Evolutionary conservation across 345 rosid species (phyloP), one percentile per base, ranked within the genome.

Genomic region (Boechera retrofracta): DNA sequence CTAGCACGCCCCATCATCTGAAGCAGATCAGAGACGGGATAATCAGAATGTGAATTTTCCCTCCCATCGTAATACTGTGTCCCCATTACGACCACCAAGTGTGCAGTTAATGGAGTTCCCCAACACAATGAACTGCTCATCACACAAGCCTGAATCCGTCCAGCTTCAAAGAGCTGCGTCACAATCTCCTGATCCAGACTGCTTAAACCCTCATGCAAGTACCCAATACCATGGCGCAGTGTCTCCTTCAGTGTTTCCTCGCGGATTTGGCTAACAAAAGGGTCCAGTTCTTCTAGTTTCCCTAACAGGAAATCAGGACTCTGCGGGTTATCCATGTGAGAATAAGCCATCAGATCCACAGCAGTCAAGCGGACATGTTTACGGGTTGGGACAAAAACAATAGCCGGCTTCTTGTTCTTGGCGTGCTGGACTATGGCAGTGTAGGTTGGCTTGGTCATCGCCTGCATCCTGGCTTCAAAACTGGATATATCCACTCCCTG

Each of bases 1-100:
- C 94, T 87, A 15, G 98, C 99, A 67, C 84, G 93, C 35, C 98
- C 99, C 97, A 88, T 92, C 98, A 92, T 95, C 91, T 95, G 97
- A 72, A 95, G 80, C 74, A 88, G 87, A 86, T 89, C 99, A 26
- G 94, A 74, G 53, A 89, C 96, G 1, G 93, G 89, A 77, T 91
- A 92, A 82, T 91, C 97, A 0, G 93, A 86, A 81, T 86, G 99
- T 28, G 87, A 91, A 79, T 87, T 92, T 83, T 88, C 98, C 69
- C 89, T 85, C 75, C 98, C 91, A 77, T 91, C 99, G 62, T 89
- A 92, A 73, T 92, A 89, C 71, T 90, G 98, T 6, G 97, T 95
- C 72, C 98, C 99, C 97, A 92, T 95, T 63, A 95, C 97, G 35
- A 95, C 87, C 72, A 87, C 96, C 87, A 92, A 77, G 78, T 85